Evolutionary conservation across 140 eudicot genomes (phyloP).

Genomic region (Anethum foeniculum): DNA sequence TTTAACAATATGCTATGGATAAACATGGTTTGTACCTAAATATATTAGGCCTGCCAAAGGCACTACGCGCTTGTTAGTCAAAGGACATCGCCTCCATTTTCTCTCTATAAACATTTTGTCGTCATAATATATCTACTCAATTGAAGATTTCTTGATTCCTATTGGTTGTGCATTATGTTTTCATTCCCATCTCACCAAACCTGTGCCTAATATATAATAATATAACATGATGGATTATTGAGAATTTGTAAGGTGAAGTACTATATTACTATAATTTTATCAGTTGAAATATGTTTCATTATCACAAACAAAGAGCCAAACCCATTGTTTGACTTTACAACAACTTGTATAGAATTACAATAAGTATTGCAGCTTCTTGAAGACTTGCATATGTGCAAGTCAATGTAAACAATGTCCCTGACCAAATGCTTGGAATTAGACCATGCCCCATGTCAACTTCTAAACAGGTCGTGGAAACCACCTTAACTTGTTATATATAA

Average conservation of each 20-base stretch:
- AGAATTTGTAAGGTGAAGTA: not conserved
- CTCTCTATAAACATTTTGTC: not conserved
- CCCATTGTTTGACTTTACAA: not conserved
- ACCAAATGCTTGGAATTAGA: slow-evolving; percentile 11
- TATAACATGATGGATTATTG: not conserved
- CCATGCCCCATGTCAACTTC: slow-evolving; percentile 13
- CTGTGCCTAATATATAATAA: not conserved
- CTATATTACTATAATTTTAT: not conserved
- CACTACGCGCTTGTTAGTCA: not conserved
- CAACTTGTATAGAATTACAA: not conserved
- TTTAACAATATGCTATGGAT: not conserved
- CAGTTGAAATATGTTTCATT: not conserved
- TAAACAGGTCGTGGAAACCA: slow-evolving; percentile 46
- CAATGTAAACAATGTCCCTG: slow-evolving; percentile 2
- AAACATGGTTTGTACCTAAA: not conserved
- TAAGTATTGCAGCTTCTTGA: slow-evolving; percentile 5
- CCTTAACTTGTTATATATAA: slow-evolving; percentile 18
- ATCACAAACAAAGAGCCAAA: not conserved
- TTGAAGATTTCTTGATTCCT: not conserved
- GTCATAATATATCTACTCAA: not conserved
- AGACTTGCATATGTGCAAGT: not conserved
- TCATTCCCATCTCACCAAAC: not conserved
- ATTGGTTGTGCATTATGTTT: slow-evolving; percentile 1
- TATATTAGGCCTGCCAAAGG: slow-evolving; percentile 3
- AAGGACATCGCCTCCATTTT: not conserved